Evolutionary conservation across 2,329 filamentous ascomycete species (phyloP), one percentile per base, ranked within the genome.

Genomic region (Myriosclerotinia curreyana): DNA sequence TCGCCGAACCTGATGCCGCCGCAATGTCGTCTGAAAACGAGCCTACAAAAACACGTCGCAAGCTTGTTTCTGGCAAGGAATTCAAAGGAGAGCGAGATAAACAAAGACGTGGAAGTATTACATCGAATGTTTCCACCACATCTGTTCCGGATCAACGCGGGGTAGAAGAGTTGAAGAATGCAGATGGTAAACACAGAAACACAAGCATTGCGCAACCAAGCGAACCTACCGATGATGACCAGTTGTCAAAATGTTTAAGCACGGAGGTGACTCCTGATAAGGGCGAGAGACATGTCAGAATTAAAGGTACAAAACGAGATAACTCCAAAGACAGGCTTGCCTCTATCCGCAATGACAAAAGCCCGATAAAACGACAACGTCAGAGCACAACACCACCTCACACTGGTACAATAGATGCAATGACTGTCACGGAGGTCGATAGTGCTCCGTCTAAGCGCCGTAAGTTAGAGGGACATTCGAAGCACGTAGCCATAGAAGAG

Each of bases 41-140:
- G 80, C 68, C 69, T 14, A 2, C 79, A 28, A 88, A 87, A 71
- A 85, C 85, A 2, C 77, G 86, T 31, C 79, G 84, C 48, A 89
- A 87, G 71, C 79, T 89, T 14, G 79, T 88, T 25, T 88, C 86
- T 0, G 86, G 86, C 44, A 82, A 81, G 60, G 86, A 88, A 64
- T 74, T 87, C 48, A 83, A 85, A 66, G 83, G 82, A 22, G 82
- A 75, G 66, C 81, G 82, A 22, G 82, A 74, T 55, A 75, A 86
- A 68, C 68, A 73, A 55, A 79, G 84, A 22, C 82, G 85, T 8
- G 78, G 82, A 52, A 87, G 84, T 71, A 76, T 86, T 75, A 80
- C 77, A 0, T 86, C 85, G 1, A 85, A 78, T 52, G 76, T 81
- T 38, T 85, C 84, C 5, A 80, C 79, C 40, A 79, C 79, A 46